Conservation (phyloP, 345 rosid genomes). For the Bruguiera parviflora region DNA sequence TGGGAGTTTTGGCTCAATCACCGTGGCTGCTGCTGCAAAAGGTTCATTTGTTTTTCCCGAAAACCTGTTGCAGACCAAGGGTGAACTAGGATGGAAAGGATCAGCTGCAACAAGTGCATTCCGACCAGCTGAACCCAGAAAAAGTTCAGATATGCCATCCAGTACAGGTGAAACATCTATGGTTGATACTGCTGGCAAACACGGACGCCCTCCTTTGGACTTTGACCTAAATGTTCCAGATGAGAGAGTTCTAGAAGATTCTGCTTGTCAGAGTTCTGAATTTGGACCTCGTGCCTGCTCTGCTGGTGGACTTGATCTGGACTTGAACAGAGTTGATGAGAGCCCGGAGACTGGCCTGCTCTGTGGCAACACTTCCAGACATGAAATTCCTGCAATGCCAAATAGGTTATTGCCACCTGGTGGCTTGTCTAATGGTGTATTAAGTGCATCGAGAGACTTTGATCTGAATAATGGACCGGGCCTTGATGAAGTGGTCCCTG, state of each 20-base stretch:
- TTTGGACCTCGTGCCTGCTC: conserved; percentile 31
- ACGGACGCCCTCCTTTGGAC: conserved; percentile 51
- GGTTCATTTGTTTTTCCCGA: conserved; percentile 77
- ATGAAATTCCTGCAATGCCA: conserved; percentile 37
- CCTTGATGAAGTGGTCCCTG: conserved; percentile 50
- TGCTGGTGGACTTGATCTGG: conserved; percentile 72
- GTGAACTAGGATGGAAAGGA: conserved; percentile 89
- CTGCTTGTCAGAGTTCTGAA: conserved; percentile 39
- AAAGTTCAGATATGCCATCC: conserved; percentile 39
- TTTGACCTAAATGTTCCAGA: conserved; percentile 84
- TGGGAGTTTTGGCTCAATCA: conserved; percentile 53
- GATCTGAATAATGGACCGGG: conserved; percentile 88
- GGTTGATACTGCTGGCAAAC: conserved; percentile 42
- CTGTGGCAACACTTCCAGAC: conserved; percentile 32
- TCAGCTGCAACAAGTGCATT: conserved; percentile 98
- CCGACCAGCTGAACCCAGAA: conserved; percentile 93
- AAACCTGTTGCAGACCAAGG: conserved; percentile 61
- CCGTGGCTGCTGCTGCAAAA: conserved; percentile 88
- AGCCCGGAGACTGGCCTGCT: conserved; percentile 40
- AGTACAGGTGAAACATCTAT: conserved; percentile 24
- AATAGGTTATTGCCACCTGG: conserved; percentile 27
- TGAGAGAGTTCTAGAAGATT: conserved; percentile 75
- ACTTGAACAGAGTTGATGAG: conserved; percentile 73
- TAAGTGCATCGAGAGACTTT: conserved; percentile 52
- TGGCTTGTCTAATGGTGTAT: conserved; percentile 36